Percentiles rank a stretch among this genome's conserved stretches.
Conservation (phyloP, 1,139 yeast species). For the Hansenula lynferdii region DNA sequence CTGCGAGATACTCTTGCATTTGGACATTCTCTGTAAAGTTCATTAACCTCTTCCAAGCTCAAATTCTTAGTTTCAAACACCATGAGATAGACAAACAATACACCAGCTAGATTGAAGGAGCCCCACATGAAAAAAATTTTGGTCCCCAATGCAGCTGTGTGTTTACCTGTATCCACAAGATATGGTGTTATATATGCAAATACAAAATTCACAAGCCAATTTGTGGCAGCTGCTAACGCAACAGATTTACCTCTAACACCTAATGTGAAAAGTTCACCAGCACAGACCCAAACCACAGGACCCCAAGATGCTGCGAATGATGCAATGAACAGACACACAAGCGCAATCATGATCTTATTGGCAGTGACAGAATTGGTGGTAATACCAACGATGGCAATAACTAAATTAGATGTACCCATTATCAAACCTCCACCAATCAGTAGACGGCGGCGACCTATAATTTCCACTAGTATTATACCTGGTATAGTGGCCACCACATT, state of each 20-base stretch:
- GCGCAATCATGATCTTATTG: slow-evolving; percentile 71
- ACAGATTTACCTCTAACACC: slow-evolving; percentile 79
- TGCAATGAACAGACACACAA: slow-evolving; percentile 74
- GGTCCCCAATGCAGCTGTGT: slow-evolving; percentile 62
- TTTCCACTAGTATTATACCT: slow-evolving; percentile 64
- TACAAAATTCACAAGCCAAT: slow-evolving; percentile 78
- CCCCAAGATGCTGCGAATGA: slow-evolving; percentile 89
- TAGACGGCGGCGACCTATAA: slow-evolving; percentile 59
- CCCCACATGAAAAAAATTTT: slow-evolving; percentile 80
- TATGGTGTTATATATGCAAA: slow-evolving; percentile 76
- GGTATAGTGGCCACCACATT: slow-evolving; percentile 68
- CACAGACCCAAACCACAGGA: slow-evolving; percentile 75
- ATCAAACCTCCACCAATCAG: slow-evolving; percentile 59
- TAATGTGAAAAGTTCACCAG: slow-evolving; percentile 75
- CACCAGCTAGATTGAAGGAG: slow-evolving; percentile 55
- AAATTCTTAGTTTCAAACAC: slow-evolving; percentile 77
- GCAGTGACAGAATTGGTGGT: slow-evolving; percentile 42
- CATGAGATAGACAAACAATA: slow-evolving; percentile 52
- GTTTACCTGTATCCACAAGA: slow-evolving; percentile 56
- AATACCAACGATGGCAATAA: slow-evolving; percentile 65
- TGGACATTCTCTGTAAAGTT: slow-evolving; percentile 45
- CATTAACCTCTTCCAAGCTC: slow-evolving; percentile 72
- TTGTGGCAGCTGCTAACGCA: slow-evolving; percentile 70
- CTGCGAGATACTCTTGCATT: slow-evolving; percentile 14
- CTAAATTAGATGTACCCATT: slow-evolving; percentile 57